Conservation (phyloP, 805 yeast species). For the Priceomyces medius region DNA sequence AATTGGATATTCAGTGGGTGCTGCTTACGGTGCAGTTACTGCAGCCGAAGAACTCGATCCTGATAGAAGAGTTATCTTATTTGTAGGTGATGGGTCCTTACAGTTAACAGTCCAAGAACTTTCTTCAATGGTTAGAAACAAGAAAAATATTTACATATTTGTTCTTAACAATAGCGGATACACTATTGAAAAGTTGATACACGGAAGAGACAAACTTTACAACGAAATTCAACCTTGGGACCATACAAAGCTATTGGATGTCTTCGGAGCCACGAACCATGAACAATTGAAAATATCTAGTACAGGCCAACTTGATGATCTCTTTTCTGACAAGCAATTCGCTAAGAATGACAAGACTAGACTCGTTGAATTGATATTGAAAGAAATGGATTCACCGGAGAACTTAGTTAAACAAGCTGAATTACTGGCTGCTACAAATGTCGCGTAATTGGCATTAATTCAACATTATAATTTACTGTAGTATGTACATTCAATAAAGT, state of each 20-base stretch:
- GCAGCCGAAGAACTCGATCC: constrained; percentile 36
- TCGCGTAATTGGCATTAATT: too few relatives aligned
- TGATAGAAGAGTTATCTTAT: constrained; percentile 33
- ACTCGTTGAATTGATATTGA: constrained; percentile 37
- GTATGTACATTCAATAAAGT: neutral
- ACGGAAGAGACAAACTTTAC: constrained; percentile 36
- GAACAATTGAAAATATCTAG: constrained; percentile 26
- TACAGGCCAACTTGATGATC: constrained; percentile 23
- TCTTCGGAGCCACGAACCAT: constrained; percentile 30
- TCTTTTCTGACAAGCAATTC: constrained; percentile 27
- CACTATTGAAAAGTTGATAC: constrained; percentile 41
- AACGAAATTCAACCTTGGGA: constrained; percentile 42
- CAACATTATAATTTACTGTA: neutral
- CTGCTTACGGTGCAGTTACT: constrained; percentile 32
- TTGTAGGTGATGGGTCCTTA: constrained; percentile 44
- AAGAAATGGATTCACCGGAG: constrained; percentile 37
- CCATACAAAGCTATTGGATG: constrained; percentile 29
- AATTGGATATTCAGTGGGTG: constrained; percentile 36
- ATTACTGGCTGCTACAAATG: constrained; percentile 28
- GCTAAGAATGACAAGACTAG: constrained; percentile 31
- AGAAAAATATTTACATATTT: constrained; percentile 34
- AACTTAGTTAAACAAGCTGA: constrained; percentile 38
- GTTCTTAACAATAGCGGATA: constrained; percentile 42
- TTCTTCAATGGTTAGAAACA: constrained; percentile 36
- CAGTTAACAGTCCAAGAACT: constrained; percentile 43